phyloP scores from a whole-genome alignment of 129 eudicot species.

The Daucus carota region DNA sequence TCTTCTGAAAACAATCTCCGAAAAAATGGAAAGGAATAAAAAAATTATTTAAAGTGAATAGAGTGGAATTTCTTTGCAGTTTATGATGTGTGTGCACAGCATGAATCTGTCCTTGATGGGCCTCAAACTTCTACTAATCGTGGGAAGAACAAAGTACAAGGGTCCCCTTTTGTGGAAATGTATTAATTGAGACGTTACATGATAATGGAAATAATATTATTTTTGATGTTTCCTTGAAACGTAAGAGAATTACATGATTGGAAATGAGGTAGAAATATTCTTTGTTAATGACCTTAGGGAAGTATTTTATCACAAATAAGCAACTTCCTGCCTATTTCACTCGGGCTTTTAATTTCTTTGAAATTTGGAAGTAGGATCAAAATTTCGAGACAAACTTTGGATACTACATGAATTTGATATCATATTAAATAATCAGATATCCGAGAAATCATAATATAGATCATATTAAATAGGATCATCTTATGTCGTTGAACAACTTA shows the following conservation, averaged over 20 bases:
- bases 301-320: not conserved
- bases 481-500: no score
- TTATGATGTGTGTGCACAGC: constrained; percentile 1
- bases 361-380: no score
- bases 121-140: constrained; percentile 15
- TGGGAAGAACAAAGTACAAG: constrained; percentile 19
- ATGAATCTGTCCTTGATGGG: constrained; percentile 3
- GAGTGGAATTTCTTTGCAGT: not conserved
- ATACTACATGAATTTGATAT: not conserved
- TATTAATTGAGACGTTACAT: constrained; percentile 25
- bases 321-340: not conserved
- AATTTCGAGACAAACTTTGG: no score
- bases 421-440: not conserved
- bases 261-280: not conserved
- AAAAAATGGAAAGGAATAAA: not conserved
- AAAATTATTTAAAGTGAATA: not conserved
- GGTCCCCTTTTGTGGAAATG: constrained; percentile 17
- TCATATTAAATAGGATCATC: no score
- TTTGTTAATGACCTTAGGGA: not conserved
- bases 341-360: no score
- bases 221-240: constrained; percentile 14
- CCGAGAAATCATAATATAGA: not conserved
- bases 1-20: no score
- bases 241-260: constrained; percentile 10
- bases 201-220: constrained; percentile 1